Evolutionary conservation across 2,329 filamentous ascomycete species (phyloP), one percentile per base, ranked within the genome.

Genomic region (Xylaria sp.): DNA sequence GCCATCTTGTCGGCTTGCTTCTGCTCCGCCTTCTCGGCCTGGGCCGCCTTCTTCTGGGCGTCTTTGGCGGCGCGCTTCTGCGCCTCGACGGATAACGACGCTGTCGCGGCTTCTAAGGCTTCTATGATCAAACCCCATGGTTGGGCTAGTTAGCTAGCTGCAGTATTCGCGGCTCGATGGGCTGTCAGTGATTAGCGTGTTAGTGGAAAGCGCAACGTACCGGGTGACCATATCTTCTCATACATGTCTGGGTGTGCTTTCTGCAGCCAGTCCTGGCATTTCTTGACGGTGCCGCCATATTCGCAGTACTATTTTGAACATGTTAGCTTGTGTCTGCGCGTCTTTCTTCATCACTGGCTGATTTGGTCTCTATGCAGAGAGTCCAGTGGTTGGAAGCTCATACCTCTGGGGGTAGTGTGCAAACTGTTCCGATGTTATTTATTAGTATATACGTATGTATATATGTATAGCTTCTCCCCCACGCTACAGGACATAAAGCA

Each of bases 31-130:
- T 94, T 91, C 73, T 94, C 93, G 62, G 96, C 96, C 84, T 97
- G 98, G 66, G 94, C 93, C 46, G 95, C 92, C 84, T 99, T 98
- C 87, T 98, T 99, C 77, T 94, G 91, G 41, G 95, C 94, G 81
- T 99, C 96, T 82, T 98, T 98, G 73, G 94, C 94, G 65, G 94
- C 95, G 76, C 95, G 92, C 84, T 98, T 95, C 81, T 97, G 94
- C 61, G 94, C 95, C 72, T 96, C 94, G 78, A 98, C 84, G 63
- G 93, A 96, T 73, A 99, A 90, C 44, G 92, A 90, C 63, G 93
- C 91, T 62, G 97, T 92, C 75, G 94, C 94, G 71, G 93, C 92
- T 81, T 92, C 91, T 72, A 98, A 84, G 18, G 93, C 92, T 84
- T 94, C 93, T 93, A 76, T 10, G n/a, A n/a, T n/a, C n/a, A n/a